Conservation (phyloP, 176 grass and related monocot species). For the Tillandsia leiboldiana region DNA sequence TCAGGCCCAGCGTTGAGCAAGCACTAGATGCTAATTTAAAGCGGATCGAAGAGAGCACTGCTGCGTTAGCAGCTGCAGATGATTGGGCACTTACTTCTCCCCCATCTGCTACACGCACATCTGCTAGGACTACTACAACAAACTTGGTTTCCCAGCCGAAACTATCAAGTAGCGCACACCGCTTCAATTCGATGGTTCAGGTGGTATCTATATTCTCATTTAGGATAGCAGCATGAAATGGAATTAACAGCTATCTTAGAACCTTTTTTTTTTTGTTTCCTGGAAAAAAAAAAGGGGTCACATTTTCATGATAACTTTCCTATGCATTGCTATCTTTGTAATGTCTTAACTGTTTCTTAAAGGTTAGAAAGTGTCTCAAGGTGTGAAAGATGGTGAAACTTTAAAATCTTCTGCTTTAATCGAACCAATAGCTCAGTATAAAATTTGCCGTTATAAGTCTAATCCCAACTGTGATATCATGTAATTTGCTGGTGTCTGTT, state of each 20-base stretch:
- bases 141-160: slow-evolving; percentile 60
- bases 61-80: slow-evolving; percentile 79
- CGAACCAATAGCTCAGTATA: too few species aligned
- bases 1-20: slow-evolving; percentile 81
- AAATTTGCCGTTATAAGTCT: too few species aligned
- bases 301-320: too few species aligned
- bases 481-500: too few species aligned
- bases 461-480: too few species aligned
- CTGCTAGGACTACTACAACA: slow-evolving; percentile 39
- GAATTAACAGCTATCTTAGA: background rate
- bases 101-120: slow-evolving; percentile 35
- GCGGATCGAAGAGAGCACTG: slow-evolving; percentile 89
- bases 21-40: slow-evolving; percentile 82
- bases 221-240: background rate
- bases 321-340: too few species aligned
- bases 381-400: too few species aligned
- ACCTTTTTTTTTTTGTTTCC: background rate
- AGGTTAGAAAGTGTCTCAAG: too few species aligned
- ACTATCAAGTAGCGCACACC: slow-evolving; percentile 79
- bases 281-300: too few species aligned
- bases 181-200: slow-evolving; percentile 91
- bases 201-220: slow-evolving; percentile 25
- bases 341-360: too few species aligned
- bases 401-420: too few species aligned
- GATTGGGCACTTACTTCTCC: slow-evolving; percentile 80